Evolutionary conservation across 352 stramenopile genomes (phyloP).

Genomic region (Globisporangium nodosum): DNA sequence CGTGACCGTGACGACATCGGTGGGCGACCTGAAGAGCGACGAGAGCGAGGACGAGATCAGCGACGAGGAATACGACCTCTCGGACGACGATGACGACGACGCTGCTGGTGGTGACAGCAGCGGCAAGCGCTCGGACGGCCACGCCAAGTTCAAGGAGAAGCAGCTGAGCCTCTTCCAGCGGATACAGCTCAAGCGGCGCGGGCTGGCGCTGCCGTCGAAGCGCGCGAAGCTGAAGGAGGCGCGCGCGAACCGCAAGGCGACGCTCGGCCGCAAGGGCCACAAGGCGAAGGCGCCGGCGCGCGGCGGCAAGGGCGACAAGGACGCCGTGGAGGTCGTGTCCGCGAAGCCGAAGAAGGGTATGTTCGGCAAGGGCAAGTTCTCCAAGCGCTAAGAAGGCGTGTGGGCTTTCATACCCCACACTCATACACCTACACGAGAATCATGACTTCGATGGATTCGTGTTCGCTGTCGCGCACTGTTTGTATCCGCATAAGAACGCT

Average conservation of each 20-base stretch:
- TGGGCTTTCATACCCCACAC: too few relatives aligned
- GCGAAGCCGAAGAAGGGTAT: slow-evolving; percentile 17
- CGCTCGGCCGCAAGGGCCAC: slow-evolving; percentile 28
- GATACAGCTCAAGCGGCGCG: slow-evolving; percentile 82
- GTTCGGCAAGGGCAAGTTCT: slow-evolving; percentile 19
- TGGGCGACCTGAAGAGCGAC: slow-evolving; percentile 76
- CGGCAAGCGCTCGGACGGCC: slow-evolving; percentile 8
- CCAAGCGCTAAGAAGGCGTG: slow-evolving; percentile 7
- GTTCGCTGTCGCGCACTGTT: too few relatives aligned
- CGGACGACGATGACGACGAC: slow-evolving; percentile 37
- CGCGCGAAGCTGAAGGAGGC: slow-evolving; percentile 80
- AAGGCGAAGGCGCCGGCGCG: slow-evolving; percentile 10
- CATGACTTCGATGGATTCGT: too few relatives aligned
- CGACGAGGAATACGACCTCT: slow-evolving; percentile 55
- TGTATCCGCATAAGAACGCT: too few relatives aligned
- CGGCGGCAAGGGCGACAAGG: slow-evolving; percentile 46
- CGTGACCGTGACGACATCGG: slow-evolving; percentile 80
- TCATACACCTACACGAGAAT: too few relatives aligned
- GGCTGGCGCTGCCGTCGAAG: slow-evolving; percentile 77
- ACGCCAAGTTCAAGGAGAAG: slow-evolving; percentile 43
- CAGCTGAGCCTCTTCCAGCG: slow-evolving; percentile 83
- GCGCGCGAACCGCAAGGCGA: slow-evolving; percentile 60
- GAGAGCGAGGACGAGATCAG: slow-evolving; percentile 57
- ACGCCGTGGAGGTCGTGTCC: slow-evolving; percentile 20
- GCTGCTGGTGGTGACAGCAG: not conserved